Conservation (phyloP, 495 filamentous ascomycete genomes). For the Talaromyces wortmannii region DNA sequence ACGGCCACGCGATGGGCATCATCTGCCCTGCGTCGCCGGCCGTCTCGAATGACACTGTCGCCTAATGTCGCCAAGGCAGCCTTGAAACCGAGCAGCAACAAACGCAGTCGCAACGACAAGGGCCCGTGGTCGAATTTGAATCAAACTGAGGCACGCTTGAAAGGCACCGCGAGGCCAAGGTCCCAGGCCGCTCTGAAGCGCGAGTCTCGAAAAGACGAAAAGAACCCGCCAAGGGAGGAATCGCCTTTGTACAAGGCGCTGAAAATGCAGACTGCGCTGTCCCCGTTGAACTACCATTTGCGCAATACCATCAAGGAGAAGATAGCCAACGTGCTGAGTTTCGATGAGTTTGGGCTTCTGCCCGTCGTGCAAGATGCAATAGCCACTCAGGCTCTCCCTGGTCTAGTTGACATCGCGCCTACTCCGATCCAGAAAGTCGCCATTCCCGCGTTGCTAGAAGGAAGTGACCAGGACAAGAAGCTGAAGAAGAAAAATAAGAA, state of each 20-base stretch:
- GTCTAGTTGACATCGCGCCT: slow-evolving; percentile 62
- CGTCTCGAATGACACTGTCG: slow-evolving; percentile 77
- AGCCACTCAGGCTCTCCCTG: slow-evolving; percentile 59
- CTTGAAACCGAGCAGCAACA: slow-evolving; percentile 25
- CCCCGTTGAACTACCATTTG: slow-evolving; percentile 65
- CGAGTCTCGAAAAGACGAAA: slow-evolving; percentile 17
- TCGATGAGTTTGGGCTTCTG: slow-evolving; percentile 71
- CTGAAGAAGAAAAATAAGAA: slow-evolving; percentile 15
- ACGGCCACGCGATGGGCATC: slow-evolving; percentile 26
- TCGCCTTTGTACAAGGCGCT: slow-evolving; percentile 68
- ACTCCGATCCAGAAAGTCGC: slow-evolving; percentile 86
- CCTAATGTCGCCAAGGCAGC: slow-evolving; percentile 53
- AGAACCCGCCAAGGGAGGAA: slow-evolving; percentile 23
- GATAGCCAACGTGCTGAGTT: slow-evolving; percentile 64
- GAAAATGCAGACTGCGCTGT: slow-evolving; percentile 85
- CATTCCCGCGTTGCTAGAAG: slow-evolving; percentile 69
- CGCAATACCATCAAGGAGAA: slow-evolving; percentile 60
- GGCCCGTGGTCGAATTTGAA: slow-evolving; percentile 81
- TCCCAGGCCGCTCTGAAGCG: slow-evolving; percentile 33
- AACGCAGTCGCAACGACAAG: slow-evolving; percentile 24
- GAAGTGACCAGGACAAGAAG: slow-evolving; percentile 14
- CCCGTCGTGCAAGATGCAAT: slow-evolving; percentile 70
- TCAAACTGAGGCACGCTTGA: slow-evolving; percentile 57
- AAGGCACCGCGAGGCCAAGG: slow-evolving; percentile 24
- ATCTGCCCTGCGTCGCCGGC: slow-evolving; percentile 33